Base-by-base conservation (phyloP, 2,329 filamentous ascomycete species). In the Fusarium drepaniforme region DNA sequence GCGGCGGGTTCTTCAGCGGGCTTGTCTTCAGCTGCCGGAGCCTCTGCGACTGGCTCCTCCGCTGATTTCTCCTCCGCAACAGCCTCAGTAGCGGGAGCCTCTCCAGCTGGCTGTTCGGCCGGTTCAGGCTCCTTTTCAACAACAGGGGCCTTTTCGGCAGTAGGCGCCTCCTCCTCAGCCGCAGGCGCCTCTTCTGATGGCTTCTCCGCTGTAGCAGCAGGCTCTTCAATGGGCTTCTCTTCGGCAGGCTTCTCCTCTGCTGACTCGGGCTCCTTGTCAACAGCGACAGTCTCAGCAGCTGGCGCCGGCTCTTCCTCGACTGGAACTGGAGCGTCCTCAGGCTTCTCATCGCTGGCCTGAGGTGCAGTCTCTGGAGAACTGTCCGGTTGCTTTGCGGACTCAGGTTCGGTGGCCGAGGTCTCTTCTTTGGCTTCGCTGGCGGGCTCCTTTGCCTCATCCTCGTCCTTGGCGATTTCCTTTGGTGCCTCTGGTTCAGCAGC, bases 321-420 rank as follows among this genome's bases (percentile, higher is more conserved):
- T 30, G 46, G 28, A 5, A 23, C 16, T 60, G 37, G 40, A 40
- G 25, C 21, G n/a, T 70, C 71, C 56, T 67, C 67, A 6, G 62
- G 8, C 35, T 71, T 67, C 21, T 66, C 44, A 3, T 66, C 51
- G 13, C 61, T 61, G 16, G 53, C 37, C 12, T 70, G 51, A 11
- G 51, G 30, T 33, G 21, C 35, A 25, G 23, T n/a, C 38, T 42
- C 53, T 28, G 57, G 30, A 40, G 64, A 33, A 53, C 56, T 66
- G 42, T 74, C 75, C 28, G 35, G 51, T 8, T 75, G 68, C 28
- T 64, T 46, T 21, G 40, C 12, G 21, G 53, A 23, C 38, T 69
- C 72, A 23, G 62, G 44, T 7, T 63, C 61, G 51, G 38, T 42
- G 33, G 57, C 25, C 13, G 59, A 21, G 33, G 51, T 30, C 37